A percentile compares a stretch with the other conserved stretches of the same genome.
Evolutionary conservation across 2,329 filamentous ascomycete genomes (phyloP).

Genomic region (Cordyceps farinosa): DNA sequence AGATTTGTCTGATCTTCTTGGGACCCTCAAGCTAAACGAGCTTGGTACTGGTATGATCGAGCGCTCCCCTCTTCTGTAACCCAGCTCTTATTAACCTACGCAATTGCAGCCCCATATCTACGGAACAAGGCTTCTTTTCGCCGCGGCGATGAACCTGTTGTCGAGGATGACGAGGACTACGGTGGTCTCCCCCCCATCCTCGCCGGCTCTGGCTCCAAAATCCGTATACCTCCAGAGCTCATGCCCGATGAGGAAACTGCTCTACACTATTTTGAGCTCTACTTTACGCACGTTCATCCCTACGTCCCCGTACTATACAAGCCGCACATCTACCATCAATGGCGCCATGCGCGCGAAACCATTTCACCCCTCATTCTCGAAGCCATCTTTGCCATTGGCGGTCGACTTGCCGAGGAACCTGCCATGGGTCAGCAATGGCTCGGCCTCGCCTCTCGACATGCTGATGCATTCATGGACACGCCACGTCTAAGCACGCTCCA

Average conservation of each 20-base stretch:
- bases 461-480: conserved; percentile 89
- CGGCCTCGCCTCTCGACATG: conserved; percentile 81
- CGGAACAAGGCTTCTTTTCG: conserved; percentile 55
- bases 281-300: conserved; percentile 85
- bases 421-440: conserved; percentile 89
- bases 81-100: conserved; percentile 12
- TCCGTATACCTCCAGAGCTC: conserved; percentile 85
- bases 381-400: conserved; percentile 85
- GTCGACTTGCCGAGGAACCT: conserved; percentile 77
- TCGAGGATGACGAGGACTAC: conserved; percentile 70
- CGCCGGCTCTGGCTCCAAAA: conserved; percentile 67
- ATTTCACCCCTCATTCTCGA: conserved; percentile 89
- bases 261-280: conserved; percentile 82
- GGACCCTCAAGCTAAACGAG: conserved; percentile 82
- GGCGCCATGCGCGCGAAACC: conserved; percentile 75
- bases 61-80: not conserved
- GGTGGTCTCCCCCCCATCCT: conserved; percentile 69
- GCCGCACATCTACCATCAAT: conserved; percentile 79
- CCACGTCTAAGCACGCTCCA: conserved; percentile 89
- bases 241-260: conserved; percentile 87
- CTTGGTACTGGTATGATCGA: conserved; percentile 69
- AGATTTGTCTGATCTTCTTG: conserved; percentile 75
- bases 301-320: conserved; percentile 90
- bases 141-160: conserved; percentile 57
- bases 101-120: conserved; percentile 71